These are phyloP conservation scores for Quercus cerris DNA, from an alignment of 306 rosid species.

Conservation along the genomic window DNA sequence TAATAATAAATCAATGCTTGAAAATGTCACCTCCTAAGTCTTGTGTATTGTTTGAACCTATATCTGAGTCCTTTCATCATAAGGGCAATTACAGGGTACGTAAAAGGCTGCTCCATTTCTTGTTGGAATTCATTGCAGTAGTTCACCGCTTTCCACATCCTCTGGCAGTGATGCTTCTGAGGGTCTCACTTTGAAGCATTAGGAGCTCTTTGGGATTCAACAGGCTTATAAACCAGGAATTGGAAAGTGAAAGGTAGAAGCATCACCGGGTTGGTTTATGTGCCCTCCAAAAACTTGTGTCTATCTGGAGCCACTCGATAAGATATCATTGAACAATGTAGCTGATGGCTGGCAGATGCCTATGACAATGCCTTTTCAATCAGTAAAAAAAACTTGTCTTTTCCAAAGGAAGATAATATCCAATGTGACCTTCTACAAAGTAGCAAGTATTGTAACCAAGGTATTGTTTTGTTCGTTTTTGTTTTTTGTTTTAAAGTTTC, in stretches of 20 bases:
- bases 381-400: conserved; percentile 12
- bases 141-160: conserved; percentile 40
- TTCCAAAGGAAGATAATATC: neutral
- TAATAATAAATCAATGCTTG: conserved; percentile 35
- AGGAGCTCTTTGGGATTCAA: conserved; percentile 60
- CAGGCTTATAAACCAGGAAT: conserved; percentile 33
- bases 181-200: conserved; percentile 55
- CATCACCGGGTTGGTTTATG: conserved; percentile 70
- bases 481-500: neutral
- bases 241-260: conserved; percentile 44
- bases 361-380: conserved; percentile 3
- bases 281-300: conserved; percentile 92
- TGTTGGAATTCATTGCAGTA: conserved; percentile 46
- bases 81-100: conserved; percentile 30
- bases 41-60: conserved; percentile 76
- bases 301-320: conserved; percentile 56
- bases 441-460: too few species aligned
- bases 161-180: conserved; percentile 37
- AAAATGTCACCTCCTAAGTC: conserved; percentile 83
- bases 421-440: too few species aligned
- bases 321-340: conserved; percentile 29
- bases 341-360: conserved; percentile 13
- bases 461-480: too few species aligned
- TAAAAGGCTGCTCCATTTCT: conserved; percentile 74
- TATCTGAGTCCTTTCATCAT: conserved; percentile 42